These are phyloP conservation scores for Fusarium falciforme DNA, from an alignment of 2,329 filamentous ascomycete genomes.

Conservation along the genomic window DNA sequence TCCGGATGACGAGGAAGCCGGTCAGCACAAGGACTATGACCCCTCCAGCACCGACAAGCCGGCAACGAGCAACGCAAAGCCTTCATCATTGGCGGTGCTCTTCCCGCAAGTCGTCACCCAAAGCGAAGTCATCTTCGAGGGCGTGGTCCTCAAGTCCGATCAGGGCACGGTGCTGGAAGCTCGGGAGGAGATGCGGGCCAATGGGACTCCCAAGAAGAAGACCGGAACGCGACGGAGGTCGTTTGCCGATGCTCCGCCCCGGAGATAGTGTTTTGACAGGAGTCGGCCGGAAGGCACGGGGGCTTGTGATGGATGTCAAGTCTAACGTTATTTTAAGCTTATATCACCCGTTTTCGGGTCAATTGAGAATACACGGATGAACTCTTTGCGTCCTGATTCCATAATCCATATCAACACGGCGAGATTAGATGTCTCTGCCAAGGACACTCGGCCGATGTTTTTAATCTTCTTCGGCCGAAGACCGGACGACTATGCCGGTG, in stretches of 20 bases:
- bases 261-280: conserved; percentile 3
- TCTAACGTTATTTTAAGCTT: not conserved
- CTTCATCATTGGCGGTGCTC: conserved; percentile 23
- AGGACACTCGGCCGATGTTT: not conserved
- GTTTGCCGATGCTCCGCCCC: conserved; percentile 24
- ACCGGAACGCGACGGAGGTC: conserved; percentile 10
- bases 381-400: not conserved
- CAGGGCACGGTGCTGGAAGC: conserved; percentile 35
- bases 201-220: conserved; percentile 26
- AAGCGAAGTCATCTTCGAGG: conserved; percentile 40
- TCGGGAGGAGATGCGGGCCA: conserved; percentile 21
- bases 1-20: conserved; percentile 35
- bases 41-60: conserved; percentile 10
- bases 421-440: not conserved
- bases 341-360: not conserved
- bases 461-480: not conserved
- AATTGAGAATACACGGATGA: not conserved
- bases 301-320: not conserved
- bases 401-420: not conserved
- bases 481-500: not conserved
- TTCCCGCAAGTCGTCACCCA: conserved; percentile 43
- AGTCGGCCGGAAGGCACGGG: not conserved
- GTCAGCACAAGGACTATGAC: conserved; percentile 36
- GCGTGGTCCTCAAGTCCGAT: conserved; percentile 39
- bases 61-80: conserved; percentile 12